Evolutionary conservation across 768 basidiomycete species (phyloP).

Genomic region (Termitomyces sp.): DNA sequence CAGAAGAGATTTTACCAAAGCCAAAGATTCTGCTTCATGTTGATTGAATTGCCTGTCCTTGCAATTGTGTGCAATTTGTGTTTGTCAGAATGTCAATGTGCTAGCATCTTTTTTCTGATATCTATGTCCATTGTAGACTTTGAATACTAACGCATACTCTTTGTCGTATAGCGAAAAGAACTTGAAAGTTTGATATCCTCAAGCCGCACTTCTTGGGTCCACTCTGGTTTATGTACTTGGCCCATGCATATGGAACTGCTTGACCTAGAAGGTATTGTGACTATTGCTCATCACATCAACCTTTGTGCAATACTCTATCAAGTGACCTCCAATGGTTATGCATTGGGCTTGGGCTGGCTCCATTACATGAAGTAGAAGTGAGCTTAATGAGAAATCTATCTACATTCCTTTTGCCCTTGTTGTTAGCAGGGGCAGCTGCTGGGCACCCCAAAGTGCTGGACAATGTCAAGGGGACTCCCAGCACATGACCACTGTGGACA

Average conservation of each 20-base stretch:
- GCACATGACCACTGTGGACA: too few species aligned
- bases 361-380: slow-evolving; percentile 54
- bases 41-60: not conserved
- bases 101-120: not conserved
- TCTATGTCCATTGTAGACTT: too few species aligned
- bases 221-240: not conserved
- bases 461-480: too few species aligned
- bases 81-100: too few species aligned
- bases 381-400: slow-evolving; percentile 39
- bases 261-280: not conserved
- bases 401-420: too few species aligned
- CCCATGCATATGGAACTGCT: too few species aligned
- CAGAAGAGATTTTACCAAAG: too few species aligned
- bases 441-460: too few species aligned
- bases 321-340: slow-evolving; percentile 43
- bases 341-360: slow-evolving; percentile 48
- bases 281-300: slow-evolving; percentile 13
- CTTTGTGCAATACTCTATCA: slow-evolving; percentile 22
- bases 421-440: too few species aligned
- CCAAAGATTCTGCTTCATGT: not conserved
- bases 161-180: not conserved
- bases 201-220: not conserved
- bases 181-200: not conserved
- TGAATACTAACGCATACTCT: too few species aligned
- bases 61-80: too few species aligned